A percentile compares a stretch with the other conserved stretches of the same genome.
phyloP scores from a whole-genome alignment of 2,329 filamentous ascomycete species.

The Aplosporella prunicola region DNA sequence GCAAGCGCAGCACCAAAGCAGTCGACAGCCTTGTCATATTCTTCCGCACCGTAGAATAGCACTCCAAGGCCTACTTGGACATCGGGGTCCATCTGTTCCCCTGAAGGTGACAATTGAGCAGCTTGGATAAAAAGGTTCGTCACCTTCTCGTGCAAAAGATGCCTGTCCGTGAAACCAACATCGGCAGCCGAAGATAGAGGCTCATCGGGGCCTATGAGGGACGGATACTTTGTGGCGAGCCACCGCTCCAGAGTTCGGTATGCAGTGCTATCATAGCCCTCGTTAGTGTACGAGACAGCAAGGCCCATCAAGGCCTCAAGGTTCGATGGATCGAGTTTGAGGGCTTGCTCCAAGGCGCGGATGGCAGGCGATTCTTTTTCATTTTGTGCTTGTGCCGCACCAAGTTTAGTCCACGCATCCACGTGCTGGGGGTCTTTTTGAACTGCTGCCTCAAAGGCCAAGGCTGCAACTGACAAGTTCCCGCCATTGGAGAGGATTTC shows the following conservation, averaged over 20 bases:
- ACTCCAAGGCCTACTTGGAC: slow-evolving; percentile 96
- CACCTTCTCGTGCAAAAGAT: slow-evolving; percentile 80
- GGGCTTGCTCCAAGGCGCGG: slow-evolving; percentile 79
- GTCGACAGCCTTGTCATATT: slow-evolving; percentile 97
- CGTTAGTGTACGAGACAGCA: slow-evolving; percentile 95
- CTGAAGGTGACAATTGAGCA: slow-evolving; percentile 81
- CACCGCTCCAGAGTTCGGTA: slow-evolving; percentile 95
- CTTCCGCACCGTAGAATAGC: slow-evolving; percentile 93
- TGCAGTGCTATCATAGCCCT: slow-evolving; percentile 93
- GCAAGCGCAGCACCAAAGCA: slow-evolving; percentile 91
- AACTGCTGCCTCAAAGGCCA: slow-evolving; percentile 92
- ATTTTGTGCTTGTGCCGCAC: slow-evolving; percentile 90
- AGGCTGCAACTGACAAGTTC: slow-evolving; percentile 82
- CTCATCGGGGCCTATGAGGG: slow-evolving; percentile 53
- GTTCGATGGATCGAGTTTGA: slow-evolving; percentile 81
- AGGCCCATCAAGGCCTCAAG: slow-evolving; percentile 87
- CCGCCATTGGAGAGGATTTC: slow-evolving; percentile 89
- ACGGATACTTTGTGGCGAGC: slow-evolving; percentile 90
- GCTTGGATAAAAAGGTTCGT: slow-evolving; percentile 86
- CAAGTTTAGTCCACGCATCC: slow-evolving; percentile 88
- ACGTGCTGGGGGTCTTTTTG: slow-evolving; percentile 82
- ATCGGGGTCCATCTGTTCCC: slow-evolving; percentile 94
- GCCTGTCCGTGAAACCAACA: slow-evolving; percentile 87
- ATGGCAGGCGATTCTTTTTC: slow-evolving; percentile 97
- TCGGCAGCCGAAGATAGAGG: slow-evolving; percentile 70